phyloP scores from a whole-genome alignment of 108 stramenopile genomes.

The Conticribra guillardii region DNA sequence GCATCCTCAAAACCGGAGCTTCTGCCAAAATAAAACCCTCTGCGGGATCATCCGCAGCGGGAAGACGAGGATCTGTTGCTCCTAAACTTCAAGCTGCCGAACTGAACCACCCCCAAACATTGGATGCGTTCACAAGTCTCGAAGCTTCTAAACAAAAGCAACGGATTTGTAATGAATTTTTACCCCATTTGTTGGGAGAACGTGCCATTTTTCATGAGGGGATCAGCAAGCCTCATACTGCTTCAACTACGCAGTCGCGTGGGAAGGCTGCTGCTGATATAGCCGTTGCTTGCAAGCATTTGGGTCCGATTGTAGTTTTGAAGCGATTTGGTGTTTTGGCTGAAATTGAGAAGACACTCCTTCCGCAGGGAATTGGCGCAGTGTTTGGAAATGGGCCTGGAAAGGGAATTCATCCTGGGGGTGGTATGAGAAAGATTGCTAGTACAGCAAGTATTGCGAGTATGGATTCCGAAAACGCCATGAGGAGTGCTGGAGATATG shows the following conservation, averaged over 20 bases:
- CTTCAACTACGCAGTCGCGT: conserved; percentile 69
- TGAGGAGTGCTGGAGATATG: conserved; percentile 20
- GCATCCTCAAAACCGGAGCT: conserved; percentile 42
- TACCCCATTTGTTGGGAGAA: conserved; percentile 71
- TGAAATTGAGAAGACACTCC: conserved; percentile 72
- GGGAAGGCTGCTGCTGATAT: conserved; percentile 79
- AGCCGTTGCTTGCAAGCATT: conserved; percentile 60
- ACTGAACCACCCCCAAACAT: conserved; percentile 50
- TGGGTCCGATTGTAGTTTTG: conserved; percentile 68
- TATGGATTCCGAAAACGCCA: conserved; percentile 54
- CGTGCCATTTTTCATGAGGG: conserved; percentile 51
- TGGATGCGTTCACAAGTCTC: conserved; percentile 44
- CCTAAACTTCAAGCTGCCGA: conserved; percentile 58
- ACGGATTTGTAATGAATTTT: conserved; percentile 53
- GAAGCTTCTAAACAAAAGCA: conserved; percentile 46
- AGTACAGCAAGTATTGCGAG: conserved; percentile 77
- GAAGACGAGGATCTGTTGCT: conserved; percentile 62
- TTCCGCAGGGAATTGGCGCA: conserved; percentile 73
- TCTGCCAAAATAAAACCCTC: conserved; percentile 29
- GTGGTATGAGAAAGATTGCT: conserved; percentile 77
- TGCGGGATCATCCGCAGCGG: conserved; percentile 9
- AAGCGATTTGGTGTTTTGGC: conserved; percentile 75
- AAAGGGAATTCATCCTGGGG: conserved; percentile 43
- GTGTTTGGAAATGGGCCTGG: conserved; percentile 64
- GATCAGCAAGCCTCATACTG: conserved; percentile 71